phyloP scores from a whole-genome alignment of 441 rosid genomes.

The Adansonia madagascariensis region DNA sequence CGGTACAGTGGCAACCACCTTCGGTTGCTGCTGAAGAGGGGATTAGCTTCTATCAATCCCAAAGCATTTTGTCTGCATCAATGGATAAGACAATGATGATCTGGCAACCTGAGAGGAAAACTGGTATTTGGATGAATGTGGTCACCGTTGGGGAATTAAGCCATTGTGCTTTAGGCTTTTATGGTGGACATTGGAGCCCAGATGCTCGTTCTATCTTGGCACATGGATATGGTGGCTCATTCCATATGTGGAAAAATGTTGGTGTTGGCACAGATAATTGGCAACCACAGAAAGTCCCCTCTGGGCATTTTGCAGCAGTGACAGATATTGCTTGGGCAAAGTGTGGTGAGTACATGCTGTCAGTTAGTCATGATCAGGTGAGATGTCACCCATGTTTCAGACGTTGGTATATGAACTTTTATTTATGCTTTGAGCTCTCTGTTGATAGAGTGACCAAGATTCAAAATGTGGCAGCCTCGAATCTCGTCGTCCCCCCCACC shows the following conservation, averaged over 20 bases:
- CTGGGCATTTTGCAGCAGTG: conserved; percentile 90
- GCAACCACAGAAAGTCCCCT: conserved; percentile 89
- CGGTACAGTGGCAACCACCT: conserved; percentile 96
- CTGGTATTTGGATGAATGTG: conserved; percentile 95
- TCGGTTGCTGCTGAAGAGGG: conserved; percentile 36
- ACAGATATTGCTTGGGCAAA: conserved; percentile 85
- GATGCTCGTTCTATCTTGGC: conserved; percentile 71
- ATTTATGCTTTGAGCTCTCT: background rate
- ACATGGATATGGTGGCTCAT: conserved; percentile 93
- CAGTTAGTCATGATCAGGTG: conserved; percentile 97
- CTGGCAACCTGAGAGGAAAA: conserved; percentile 87
- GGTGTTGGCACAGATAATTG: conserved; percentile 66
- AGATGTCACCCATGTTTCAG: conserved; percentile 27
- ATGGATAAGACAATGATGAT: conserved; percentile 99
- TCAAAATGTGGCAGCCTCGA: no score
- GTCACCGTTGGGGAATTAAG: conserved; percentile 96
- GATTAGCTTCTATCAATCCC: conserved; percentile 54
- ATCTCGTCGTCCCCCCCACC: no score
- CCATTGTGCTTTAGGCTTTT: conserved; percentile 96
- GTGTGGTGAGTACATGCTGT: conserved; percentile 69
- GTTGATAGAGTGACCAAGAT: background rate
- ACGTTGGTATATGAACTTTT: background rate
- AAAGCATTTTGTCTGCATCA: conserved; percentile 82
- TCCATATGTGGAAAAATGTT: conserved; percentile 83
- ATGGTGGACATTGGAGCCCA: conserved; percentile 94